Base-by-base conservation (phyloP, 805 yeast genomes). In the Pichia exigua region DNA sequence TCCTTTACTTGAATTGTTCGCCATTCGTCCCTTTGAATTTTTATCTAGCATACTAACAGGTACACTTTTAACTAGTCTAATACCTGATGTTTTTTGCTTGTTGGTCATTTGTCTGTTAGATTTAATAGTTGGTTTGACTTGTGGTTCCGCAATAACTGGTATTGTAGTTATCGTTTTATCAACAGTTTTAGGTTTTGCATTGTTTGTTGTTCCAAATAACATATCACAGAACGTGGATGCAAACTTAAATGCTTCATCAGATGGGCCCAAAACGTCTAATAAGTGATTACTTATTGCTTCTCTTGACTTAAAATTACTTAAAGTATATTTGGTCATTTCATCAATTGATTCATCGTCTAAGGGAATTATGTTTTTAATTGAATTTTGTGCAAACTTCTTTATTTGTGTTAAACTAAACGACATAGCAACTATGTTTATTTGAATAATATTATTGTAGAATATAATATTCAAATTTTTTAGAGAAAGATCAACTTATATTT, bases 261-360 rank as follows among this genome's bases (percentile, higher is more conserved):
- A 73, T 50, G 81, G 81, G 8, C 87, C 87, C 15, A 81, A 63
- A 18, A 82, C 62, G 44, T 79, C 78, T 15, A 75, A 61, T 59
- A 83, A 77, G 62, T 84, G 83, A 24, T 67, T 70, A 21, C 73
- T 71, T 10, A 80, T 73, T 15, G 73, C 79, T 4, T 72, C 71
- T 48, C 79, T 75, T 0, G 76, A 62, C 9, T 72, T 71, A 22
- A 81, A 65, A 28, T 60, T 54, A 11, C 72, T 62, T 13, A 75
- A 60, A 0, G 82, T 78, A 58, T 82, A 79, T 13, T 75, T 76
- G 7, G 83, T 70, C 70, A 82, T 73, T 58, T 82, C 83, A 13
- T 61, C 58, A 32, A 81, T 66, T 0, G 85, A 70, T 10, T 79
- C 85, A 17, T 71, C 69, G 55, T 83, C 89, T 42, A 83, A 63